phyloP scores from a whole-genome alignment of 257 asterid species.

The Avicennia marina region DNA sequence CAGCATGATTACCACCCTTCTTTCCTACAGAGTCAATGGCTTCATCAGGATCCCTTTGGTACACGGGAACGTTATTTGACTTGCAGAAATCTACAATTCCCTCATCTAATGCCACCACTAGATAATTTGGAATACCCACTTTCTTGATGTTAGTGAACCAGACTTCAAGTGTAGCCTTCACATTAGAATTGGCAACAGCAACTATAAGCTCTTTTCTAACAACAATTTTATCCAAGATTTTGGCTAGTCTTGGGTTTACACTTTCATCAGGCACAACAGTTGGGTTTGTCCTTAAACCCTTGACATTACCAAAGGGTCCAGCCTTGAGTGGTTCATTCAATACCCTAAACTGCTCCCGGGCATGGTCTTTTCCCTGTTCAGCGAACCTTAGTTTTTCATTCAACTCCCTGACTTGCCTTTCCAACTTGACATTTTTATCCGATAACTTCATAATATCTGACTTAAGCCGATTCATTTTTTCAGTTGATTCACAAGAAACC shows the following conservation, averaged over 20 bases:
- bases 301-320: conserved; percentile 74
- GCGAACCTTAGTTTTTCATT: conserved; percentile 53
- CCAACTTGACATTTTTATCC: conserved; percentile 47
- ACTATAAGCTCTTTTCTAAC: conserved; percentile 63
- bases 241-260: conserved; percentile 69
- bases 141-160: conserved; percentile 61
- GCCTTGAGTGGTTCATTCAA: conserved; percentile 53
- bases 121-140: conserved; percentile 57
- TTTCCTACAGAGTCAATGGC: conserved; percentile 55
- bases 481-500: conserved; percentile 46
- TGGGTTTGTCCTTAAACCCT: conserved; percentile 67
- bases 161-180: conserved; percentile 50
- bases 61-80: conserved; percentile 53
- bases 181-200: conserved; percentile 78
- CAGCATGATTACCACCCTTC: conserved; percentile 61
- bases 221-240: conserved; percentile 53
- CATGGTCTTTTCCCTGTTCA: conserved; percentile 39
- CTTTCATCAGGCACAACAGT: conserved; percentile 56
- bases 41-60: conserved; percentile 62
- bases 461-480: conserved; percentile 40
- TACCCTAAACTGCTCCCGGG: conserved; percentile 38
- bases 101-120: conserved; percentile 78
- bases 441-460: conserved; percentile 42
- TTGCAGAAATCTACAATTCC: conserved; percentile 50
- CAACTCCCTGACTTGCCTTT: conserved; percentile 56